A percentile compares a stretch with the other conserved stretches of the same genome.
phyloP scores from a whole-genome alignment of 2,329 filamentous ascomycete species.

The Ceratocystis destructans region DNA sequence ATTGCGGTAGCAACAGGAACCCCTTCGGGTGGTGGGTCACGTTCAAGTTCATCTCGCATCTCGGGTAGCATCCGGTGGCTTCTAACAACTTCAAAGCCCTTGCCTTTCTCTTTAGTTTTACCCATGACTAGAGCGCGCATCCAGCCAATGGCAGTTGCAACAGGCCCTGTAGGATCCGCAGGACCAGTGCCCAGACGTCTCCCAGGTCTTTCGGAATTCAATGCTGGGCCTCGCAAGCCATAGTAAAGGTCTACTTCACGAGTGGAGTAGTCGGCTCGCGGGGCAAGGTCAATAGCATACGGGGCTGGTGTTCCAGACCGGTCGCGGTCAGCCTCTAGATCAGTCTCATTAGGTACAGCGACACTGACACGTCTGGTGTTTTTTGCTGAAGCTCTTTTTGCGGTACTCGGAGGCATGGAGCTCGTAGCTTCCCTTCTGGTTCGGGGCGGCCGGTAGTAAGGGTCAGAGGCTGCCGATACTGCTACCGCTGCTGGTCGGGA shows the following conservation, averaged over 20 bases:
- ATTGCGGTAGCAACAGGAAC: slow-evolving; percentile 52
- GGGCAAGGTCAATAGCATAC: slow-evolving; percentile 34
- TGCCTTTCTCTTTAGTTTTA: slow-evolving; percentile 86
- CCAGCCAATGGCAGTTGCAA: slow-evolving; percentile 82
- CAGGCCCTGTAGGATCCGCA: slow-evolving; percentile 82
- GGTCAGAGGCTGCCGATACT: slow-evolving; percentile 47
- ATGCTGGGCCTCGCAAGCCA: slow-evolving; percentile 62
- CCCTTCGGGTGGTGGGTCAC: slow-evolving; percentile 54
- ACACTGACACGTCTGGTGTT: slow-evolving; percentile 31
- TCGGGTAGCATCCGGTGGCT: slow-evolving; percentile 68
- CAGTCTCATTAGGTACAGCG: slow-evolving; percentile 28
- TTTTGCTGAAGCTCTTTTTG: slow-evolving; percentile 22
- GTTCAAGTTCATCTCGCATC: slow-evolving; percentile 37
- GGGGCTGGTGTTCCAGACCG: slow-evolving; percentile 35
- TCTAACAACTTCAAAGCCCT: slow-evolving; percentile 92
- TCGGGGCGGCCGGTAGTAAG: slow-evolving; percentile 79
- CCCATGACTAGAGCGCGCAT: slow-evolving; percentile 64
- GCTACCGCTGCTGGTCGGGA: slow-evolving; percentile 33
- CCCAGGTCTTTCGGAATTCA: slow-evolving; percentile 68
- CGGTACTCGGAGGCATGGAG: neutral
- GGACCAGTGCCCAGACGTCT: slow-evolving; percentile 85
- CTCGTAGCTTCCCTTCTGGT: slow-evolving; percentile 49
- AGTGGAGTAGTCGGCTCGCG: slow-evolving; percentile 73
- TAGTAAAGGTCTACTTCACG: slow-evolving; percentile 97
- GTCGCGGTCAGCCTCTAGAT: slow-evolving; percentile 31